These are phyloP conservation scores for Diplodia corticola DNA, from an alignment of 2,329 filamentous ascomycete species.

Conservation along the genomic window DNA sequence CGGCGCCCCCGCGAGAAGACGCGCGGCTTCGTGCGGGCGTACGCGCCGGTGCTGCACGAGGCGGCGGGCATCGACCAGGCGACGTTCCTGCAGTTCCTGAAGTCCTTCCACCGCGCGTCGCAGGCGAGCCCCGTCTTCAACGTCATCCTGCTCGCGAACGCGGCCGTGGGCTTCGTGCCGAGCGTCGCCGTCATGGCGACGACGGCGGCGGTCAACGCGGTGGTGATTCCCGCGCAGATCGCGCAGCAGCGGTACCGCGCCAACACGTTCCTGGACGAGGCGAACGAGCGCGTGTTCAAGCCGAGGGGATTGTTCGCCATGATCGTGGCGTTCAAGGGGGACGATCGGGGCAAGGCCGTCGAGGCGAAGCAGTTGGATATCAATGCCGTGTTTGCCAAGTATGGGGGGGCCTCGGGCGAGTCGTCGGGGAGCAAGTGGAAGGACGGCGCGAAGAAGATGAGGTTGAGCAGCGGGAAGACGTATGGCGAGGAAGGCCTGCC, in stretches of 20 bases:
- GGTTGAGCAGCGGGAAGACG: slow-evolving; percentile 41
- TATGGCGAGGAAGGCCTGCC: slow-evolving; percentile 46
- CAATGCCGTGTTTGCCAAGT: slow-evolving; percentile 40
- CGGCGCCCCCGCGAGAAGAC: slow-evolving; percentile 50
- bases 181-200: slow-evolving; percentile 46
- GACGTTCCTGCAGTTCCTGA: slow-evolving; percentile 52
- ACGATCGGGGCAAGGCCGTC: slow-evolving; percentile 46
- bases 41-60: slow-evolving; percentile 50
- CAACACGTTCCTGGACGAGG: slow-evolving; percentile 56
- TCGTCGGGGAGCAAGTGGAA: slow-evolving; percentile 25
- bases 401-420: slow-evolving; percentile 27
- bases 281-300: slow-evolving; percentile 59
- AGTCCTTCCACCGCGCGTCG: slow-evolving; percentile 49
- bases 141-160: slow-evolving; percentile 31
- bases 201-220: slow-evolving; percentile 47
- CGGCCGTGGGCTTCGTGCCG: slow-evolving; percentile 43
- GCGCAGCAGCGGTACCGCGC: slow-evolving; percentile 42
- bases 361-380: slow-evolving; percentile 37
- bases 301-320: slow-evolving; percentile 58
- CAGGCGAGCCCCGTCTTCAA: slow-evolving; percentile 24
- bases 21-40: slow-evolving; percentile 56
- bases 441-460: slow-evolving; percentile 37
- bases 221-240: slow-evolving; percentile 45
- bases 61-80: slow-evolving; percentile 50
- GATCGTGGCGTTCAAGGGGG: slow-evolving; percentile 54